Evolutionary conservation across 148 eudicot species (phyloP), one percentile per base, ranked within the genome.

Genomic region (Rhododendron molle): DNA sequence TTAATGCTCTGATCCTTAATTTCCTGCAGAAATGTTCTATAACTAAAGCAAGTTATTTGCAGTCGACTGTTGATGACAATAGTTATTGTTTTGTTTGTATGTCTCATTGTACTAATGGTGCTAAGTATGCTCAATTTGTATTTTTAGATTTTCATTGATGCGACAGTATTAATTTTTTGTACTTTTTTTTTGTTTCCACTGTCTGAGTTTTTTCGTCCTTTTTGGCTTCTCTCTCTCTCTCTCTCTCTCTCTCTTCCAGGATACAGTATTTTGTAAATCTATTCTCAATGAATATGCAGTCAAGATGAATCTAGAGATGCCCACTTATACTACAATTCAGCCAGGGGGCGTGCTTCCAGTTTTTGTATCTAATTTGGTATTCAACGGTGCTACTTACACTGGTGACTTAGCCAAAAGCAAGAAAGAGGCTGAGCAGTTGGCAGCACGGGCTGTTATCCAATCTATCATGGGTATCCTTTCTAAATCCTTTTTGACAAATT

Each of bases 351-450:
- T 65, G 83, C 15, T 90, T 78, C 89, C 92, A 30, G 76, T 84
- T 58, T 96, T 94, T 83, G 86, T 83, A 8, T 92, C 93, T 49
- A 84, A 90, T 28, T 18, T 92, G 88, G 83, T 73, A 16, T 91
- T 96, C 72, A 84, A 91, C 34, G 94, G 93, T 15, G 90, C 73
- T 72, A 88, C 87, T 10, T 94, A 88, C 85, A 82, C 87, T 49
- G 97, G 97, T 81, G 90, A 83, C 28, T 82, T 83, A 28, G 90
- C 88, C 60, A 87, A 76, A 76, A 93, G 30, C 89, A 94, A 94
- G 85, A 96, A 88, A 88, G 95, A 91, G 43, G 93, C 93, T 23
- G 93, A 93, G 82, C 90, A 89, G 85, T 72, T 88, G 85, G 93
- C 89, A 46, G 95, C 95, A 62, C 89, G 91, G 81, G 89, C 87